Evolutionary conservation across 2,329 filamentous ascomycete species (phyloP), one percentile per base, ranked within the genome.

Genomic region (Talaromyces sp.): DNA sequence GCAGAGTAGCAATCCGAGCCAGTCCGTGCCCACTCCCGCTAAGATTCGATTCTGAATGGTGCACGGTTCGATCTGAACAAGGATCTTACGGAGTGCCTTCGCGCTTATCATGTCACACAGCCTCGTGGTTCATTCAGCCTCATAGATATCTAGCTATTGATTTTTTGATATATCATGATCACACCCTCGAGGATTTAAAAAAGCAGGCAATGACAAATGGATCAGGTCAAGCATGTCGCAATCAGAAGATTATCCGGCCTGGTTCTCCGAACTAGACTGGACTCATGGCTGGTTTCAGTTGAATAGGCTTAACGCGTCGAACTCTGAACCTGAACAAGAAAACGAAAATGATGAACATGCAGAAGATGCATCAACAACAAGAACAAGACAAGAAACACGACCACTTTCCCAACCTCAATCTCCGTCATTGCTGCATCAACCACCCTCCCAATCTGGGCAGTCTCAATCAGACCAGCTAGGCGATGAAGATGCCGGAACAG

Each of bases 211-310:
- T 31, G 11, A 14, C 28, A 21, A 54, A 50, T 50, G 31, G 31
- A 54, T 35, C n/a, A 14, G 9, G 31, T 35, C n/a, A 54, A 23
- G 50, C 9, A 54, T 54, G 50, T 23, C 50, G 14, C 50, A 54
- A 54, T 23, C 50, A 54, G 50, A 54, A 18, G 50, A 54, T 31
- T 54, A 54, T 37, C 50, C 50, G 14, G 5, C 50, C 50, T 54
- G 50, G 50, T 54, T 54, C 50, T 54, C 50, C 2, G 31, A 54
- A 54, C 31, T 54, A 54, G 50, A 54, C 18, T 54, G 50, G 50
- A 54, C 50, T 54, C 28, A 23, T 35, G 50, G 50, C 31, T 54
- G 50, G 50, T 54, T 54, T 37, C 50, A 54, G 11, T 23, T 35
- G 31, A 54, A 14, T 23, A 31, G n/a, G 31, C 28, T n/a, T 21